Conservation (phyloP, 2,329 filamentous ascomycete species). For the Epichloe festucae region DNA sequence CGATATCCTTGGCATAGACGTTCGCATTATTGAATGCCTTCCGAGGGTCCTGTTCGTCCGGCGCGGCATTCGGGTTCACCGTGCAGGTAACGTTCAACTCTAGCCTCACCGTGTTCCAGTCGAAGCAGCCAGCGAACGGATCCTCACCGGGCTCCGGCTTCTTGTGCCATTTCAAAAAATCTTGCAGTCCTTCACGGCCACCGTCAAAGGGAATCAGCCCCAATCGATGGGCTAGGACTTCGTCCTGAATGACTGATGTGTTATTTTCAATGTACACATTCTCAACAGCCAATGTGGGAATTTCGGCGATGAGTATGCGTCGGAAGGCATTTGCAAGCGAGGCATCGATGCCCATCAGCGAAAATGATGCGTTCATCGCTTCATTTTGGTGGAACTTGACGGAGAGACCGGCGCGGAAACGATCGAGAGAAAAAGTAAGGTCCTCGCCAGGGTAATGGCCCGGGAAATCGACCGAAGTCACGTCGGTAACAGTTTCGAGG, state of each 20-base stretch:
- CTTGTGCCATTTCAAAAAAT: slow-evolving; percentile 73
- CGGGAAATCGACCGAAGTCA: slow-evolving; percentile 82
- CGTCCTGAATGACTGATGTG: slow-evolving; percentile 94
- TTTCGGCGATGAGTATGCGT: slow-evolving; percentile 86
- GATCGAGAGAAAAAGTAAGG: slow-evolving; percentile 61
- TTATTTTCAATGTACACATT: slow-evolving; percentile 90
- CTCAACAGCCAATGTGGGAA: slow-evolving; percentile 89
- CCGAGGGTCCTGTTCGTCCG: slow-evolving; percentile 64
- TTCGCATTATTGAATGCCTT: slow-evolving; percentile 80
- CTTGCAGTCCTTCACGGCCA: slow-evolving; percentile 57
- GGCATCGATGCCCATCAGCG: slow-evolving; percentile 81
- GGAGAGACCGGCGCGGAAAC: slow-evolving; percentile 57
- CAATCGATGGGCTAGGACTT: slow-evolving; percentile 81
- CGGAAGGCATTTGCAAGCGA: slow-evolving; percentile 94
- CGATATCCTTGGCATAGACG: slow-evolving; percentile 66
- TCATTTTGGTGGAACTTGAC: slow-evolving; percentile 79
- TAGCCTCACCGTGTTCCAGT: slow-evolving; percentile 81
- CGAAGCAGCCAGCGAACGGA: slow-evolving; percentile 46
- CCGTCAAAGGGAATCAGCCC: slow-evolving; percentile 85
- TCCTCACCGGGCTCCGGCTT: slow-evolving; percentile 54
- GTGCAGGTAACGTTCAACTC: slow-evolving; percentile 68
- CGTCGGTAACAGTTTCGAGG: slow-evolving; percentile 79
- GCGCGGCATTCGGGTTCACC: slow-evolving; percentile 58
- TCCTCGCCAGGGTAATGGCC: slow-evolving; percentile 84
- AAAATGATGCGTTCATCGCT: slow-evolving; percentile 69